Percentiles rank a stretch among this genome's conserved stretches.
Conservation (phyloP, 352 stramenopile genomes). For the Hyaloperonospora brassicae region DNA sequence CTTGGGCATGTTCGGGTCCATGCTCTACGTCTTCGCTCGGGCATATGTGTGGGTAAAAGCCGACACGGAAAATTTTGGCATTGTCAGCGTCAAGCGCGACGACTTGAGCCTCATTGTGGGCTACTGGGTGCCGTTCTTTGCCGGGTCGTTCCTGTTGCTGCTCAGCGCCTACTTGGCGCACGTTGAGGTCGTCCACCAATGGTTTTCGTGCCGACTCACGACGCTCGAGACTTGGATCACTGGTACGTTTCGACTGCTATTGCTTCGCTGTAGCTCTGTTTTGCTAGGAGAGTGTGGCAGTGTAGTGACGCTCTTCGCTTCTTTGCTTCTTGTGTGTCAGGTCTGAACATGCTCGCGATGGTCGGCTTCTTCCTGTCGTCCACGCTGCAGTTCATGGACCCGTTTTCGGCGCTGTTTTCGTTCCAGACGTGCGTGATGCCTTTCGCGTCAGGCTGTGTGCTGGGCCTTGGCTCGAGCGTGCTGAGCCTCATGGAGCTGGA, state of each 20-base stretch:
- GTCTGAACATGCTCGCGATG: conserved; percentile 53
- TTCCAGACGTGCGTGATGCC: conserved; percentile 64
- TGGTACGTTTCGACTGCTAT: conserved; percentile 22
- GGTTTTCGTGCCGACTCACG: conserved; percentile 68
- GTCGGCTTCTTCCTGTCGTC: conserved; percentile 71
- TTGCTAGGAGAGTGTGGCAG: too few species aligned
- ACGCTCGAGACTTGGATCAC: conserved; percentile 45
- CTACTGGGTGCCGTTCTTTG: conserved; percentile 79
- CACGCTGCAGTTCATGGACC: conserved; percentile 79
- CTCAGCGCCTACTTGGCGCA: conserved; percentile 71
- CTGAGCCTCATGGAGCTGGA: conserved; percentile 70
- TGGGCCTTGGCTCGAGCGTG: conserved; percentile 53
- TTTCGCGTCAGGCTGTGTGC: conserved; percentile 60
- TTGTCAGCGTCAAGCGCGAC: conserved; percentile 58
- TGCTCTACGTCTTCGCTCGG: conserved; percentile 55
- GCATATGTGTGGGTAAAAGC: conserved; percentile 46
- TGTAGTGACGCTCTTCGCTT: conserved; percentile 9
- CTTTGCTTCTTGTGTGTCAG: conserved; percentile 21
- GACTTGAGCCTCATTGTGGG: conserved; percentile 60
- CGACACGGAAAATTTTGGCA: conserved; percentile 60
- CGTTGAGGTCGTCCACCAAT: conserved; percentile 78
- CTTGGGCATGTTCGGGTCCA: conserved; percentile 50
- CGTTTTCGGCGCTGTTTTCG: conserved; percentile 66
- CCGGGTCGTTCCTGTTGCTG: conserved; percentile 69
- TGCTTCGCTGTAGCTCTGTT: conserved; percentile 3